A percentile compares a stretch with the other conserved stretches of the same genome.
These are phyloP conservation scores for Polytolypa hystricis DNA, from an alignment of 2,329 filamentous ascomycete genomes.

Conservation along the genomic window DNA sequence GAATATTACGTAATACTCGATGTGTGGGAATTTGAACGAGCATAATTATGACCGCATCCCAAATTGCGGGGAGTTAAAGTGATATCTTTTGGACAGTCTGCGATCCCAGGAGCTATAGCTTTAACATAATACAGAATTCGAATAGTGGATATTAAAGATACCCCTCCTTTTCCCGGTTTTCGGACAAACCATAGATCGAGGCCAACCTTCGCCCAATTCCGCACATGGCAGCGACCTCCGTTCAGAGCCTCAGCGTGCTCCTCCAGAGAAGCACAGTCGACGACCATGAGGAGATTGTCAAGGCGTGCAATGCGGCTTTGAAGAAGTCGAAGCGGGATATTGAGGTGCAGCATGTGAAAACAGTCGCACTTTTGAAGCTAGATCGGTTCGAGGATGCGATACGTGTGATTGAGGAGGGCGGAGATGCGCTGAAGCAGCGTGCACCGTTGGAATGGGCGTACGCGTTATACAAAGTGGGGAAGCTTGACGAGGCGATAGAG, in stretches of 20 bases:
- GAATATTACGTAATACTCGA: too few relatives aligned
- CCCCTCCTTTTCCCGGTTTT: too few relatives aligned
- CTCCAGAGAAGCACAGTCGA: constrained; percentile 48
- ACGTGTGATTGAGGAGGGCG: constrained; percentile 43
- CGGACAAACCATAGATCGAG: too few relatives aligned
- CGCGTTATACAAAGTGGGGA: constrained; percentile 50
- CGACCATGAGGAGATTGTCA: constrained; percentile 51
- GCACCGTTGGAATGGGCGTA: constrained; percentile 52
- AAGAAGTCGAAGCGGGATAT: constrained; percentile 47
- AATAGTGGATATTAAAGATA: too few relatives aligned
- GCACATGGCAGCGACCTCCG: constrained; percentile 30
- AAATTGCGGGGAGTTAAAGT: too few relatives aligned
- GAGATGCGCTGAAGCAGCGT: constrained; percentile 42
- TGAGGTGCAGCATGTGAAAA: constrained; percentile 48
- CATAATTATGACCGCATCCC: too few relatives aligned
- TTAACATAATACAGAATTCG: too few relatives aligned
- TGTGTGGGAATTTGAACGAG: too few relatives aligned
- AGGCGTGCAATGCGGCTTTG: constrained; percentile 46
- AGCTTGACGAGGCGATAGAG: constrained; percentile 43
- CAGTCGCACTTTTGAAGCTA: constrained; percentile 50
- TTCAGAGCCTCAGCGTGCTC: constrained; percentile 42
- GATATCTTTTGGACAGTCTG: too few relatives aligned
- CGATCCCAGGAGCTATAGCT: too few relatives aligned
- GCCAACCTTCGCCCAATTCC: too few relatives aligned
- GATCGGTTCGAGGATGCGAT: constrained; percentile 54